Percentiles rank a stretch among this genome's conserved stretches.
These are phyloP conservation scores for Backusella sp. DNA, from an alignment of 192 early-diverging fungal genomes.

Conservation along the genomic window DNA sequence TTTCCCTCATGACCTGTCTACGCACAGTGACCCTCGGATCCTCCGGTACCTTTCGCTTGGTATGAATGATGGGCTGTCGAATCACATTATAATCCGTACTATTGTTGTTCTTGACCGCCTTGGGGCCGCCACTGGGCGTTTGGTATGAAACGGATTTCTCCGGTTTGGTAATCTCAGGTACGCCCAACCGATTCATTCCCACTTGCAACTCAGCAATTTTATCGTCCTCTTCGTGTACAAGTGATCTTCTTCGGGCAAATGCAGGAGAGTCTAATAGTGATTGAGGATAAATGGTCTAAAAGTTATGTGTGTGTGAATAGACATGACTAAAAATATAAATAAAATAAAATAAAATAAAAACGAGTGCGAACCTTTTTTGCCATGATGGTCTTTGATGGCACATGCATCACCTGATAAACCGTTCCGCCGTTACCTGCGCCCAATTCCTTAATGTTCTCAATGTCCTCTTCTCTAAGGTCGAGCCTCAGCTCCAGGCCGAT, in stretches of 20 bases:
- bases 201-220: background rate
- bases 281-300: constrained; percentile 29
- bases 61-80: background rate
- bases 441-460: constrained; percentile 73
- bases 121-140: background rate
- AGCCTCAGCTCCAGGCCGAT: constrained; percentile 73
- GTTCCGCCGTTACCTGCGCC: constrained; percentile 93
- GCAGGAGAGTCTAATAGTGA: constrained; percentile 25
- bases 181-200: background rate
- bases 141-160: constrained; percentile 15
- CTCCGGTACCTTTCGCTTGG: constrained; percentile 20
- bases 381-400: constrained; percentile 87
- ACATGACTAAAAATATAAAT: background rate
- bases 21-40: constrained; percentile 66
- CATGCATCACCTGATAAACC: constrained; percentile 82
- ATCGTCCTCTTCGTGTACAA: background rate
- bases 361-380: constrained; percentile 78
- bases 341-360: too few species aligned
- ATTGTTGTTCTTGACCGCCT: background rate
- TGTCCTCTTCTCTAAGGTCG: constrained; percentile 81
- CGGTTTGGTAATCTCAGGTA: constrained; percentile 1
- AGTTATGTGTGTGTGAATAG: background rate
- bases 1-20: constrained; percentile 92
- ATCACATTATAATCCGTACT: background rate
- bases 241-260: background rate